Conservation (phyloP, 2,329 filamentous ascomycete genomes). For the Colletotrichum camelliae region DNA sequence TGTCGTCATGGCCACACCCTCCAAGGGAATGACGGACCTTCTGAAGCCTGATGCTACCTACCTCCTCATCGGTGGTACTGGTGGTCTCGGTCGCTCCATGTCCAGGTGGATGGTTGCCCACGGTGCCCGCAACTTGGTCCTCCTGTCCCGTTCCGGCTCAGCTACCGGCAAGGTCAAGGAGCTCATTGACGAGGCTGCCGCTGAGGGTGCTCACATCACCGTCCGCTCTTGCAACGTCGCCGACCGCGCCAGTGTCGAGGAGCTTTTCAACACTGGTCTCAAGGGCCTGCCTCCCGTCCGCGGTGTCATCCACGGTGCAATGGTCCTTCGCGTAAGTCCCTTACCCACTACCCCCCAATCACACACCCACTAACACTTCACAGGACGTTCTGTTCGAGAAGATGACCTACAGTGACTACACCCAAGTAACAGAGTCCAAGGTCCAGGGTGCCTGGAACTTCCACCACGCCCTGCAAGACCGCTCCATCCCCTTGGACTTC, state of each 20-base stretch:
- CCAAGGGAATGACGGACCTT: conserved; percentile 37
- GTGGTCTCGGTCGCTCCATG: conserved; percentile 56
- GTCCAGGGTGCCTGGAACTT: conserved; percentile 60
- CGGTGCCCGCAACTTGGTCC: conserved; percentile 52
- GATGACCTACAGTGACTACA: conserved; percentile 56
- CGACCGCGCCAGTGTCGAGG: conserved; percentile 28
- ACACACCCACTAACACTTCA: neutral
- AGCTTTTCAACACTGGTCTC: conserved; percentile 24
- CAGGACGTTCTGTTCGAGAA: conserved; percentile 57
- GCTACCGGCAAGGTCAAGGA: conserved; percentile 37
- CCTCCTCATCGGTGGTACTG: conserved; percentile 57
- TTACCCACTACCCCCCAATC: fast-evolving
- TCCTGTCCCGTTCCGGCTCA: conserved; percentile 53
- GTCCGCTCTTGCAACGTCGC: conserved; percentile 57
- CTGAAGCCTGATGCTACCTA: conserved; percentile 51
- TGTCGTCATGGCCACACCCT: conserved; percentile 45
- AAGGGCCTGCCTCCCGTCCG: conserved; percentile 40
- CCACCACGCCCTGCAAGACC: conserved; percentile 46
- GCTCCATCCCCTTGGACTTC: conserved; percentile 48
- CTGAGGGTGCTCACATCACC: conserved; percentile 45
- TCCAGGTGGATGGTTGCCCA: conserved; percentile 52
- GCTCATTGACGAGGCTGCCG: conserved; percentile 43
- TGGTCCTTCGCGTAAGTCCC: conserved; percentile 40
- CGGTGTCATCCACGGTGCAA: conserved; percentile 50
- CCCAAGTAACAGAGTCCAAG: conserved; percentile 54